Base-by-base conservation (phyloP, 129 eudicot genomes). In the Glebionis coronaria region DNA sequence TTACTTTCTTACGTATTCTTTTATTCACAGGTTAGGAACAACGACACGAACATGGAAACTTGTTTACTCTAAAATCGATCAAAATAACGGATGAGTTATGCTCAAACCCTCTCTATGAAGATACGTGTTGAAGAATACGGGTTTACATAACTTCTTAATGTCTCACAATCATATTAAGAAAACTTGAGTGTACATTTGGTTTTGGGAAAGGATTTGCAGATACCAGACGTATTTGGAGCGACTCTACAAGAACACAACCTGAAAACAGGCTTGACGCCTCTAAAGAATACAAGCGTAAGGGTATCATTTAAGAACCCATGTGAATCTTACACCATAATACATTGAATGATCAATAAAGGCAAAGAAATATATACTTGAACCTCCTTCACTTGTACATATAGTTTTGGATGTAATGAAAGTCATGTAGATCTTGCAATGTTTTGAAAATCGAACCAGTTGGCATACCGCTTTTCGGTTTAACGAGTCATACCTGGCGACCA, bases 31-130 rank as follows among this genome's bases (percentile, higher is more conserved):
- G 85, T 67, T 93, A 74, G 77, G 86, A 77, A 75, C 91, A 59
- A 82, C 76, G 75, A 76, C 47, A 51, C 96, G 98, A 47, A 96
- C 96, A 46, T 93, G 96, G 98, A 74, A 75, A 78, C 80, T 61
- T 66, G 78, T 93, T 53, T 76, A 76, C 88, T 73, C 83, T 23
- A 76, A 86, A 70, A 46, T 61, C 14, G 81, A 85, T 56, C 55
- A 84, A 82, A 73, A 77, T 7, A 68, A 21, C 65, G 40, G 56
- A 46, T 88, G 77, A 80, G 45, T 42, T 42, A 35, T 68, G 42
- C 54, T 35, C 4, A 56, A 44, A 18, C 14, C 9, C 56, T 63
- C 63, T n/a, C 40, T 60, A 75, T 52, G 51, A 40, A 51, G 47
- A 35, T 35, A 35, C 7, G 42, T 35, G 42, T 7, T 60, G 49